Evolutionary conservation across 495 filamentous ascomycete genomes (phyloP).

Genomic region (Saxophila tyrrhenica): DNA sequence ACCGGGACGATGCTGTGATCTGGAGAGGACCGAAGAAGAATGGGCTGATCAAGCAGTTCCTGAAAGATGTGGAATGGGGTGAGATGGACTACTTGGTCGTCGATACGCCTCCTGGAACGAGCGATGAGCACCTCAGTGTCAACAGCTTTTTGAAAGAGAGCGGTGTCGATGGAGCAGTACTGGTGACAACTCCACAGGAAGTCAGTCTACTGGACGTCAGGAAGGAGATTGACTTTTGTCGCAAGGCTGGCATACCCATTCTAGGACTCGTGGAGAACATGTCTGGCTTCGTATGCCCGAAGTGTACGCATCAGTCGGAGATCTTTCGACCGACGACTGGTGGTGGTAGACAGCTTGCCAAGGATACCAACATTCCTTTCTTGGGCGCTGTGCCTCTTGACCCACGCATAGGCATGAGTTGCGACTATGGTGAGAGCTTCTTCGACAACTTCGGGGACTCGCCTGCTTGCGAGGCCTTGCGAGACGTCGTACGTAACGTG

Average conservation of each 20-base stretch:
- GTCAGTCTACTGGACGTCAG: conserved; percentile 85
- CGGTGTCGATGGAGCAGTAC: conserved; percentile 82
- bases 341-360: conserved; percentile 64
- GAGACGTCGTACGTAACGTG: conserved; percentile 17
- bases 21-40: conserved; percentile 99
- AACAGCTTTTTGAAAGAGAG: conserved; percentile 78
- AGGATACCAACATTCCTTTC: conserved; percentile 77
- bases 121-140: conserved; percentile 87
- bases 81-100: conserved; percentile 85
- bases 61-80: conserved; percentile 97
- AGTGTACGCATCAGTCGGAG: conserved; percentile 66
- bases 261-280: conserved; percentile 95
- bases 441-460: conserved; percentile 88
- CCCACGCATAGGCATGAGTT: conserved; percentile 87
- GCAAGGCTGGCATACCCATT: conserved; percentile 81
- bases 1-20: conserved; percentile 84
- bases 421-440: conserved; percentile 95
- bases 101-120: conserved; percentile 90
- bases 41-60: conserved; percentile 90
- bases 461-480: conserved; percentile 35
- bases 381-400: conserved; percentile 88
- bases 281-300: conserved; percentile 89
- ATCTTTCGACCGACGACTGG: conserved; percentile 91
- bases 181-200: conserved; percentile 92
- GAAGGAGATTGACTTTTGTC: conserved; percentile 94